phyloP scores from a whole-genome alignment of 768 basidiomycete genomes.

The Lentinus brumalis region DNA sequence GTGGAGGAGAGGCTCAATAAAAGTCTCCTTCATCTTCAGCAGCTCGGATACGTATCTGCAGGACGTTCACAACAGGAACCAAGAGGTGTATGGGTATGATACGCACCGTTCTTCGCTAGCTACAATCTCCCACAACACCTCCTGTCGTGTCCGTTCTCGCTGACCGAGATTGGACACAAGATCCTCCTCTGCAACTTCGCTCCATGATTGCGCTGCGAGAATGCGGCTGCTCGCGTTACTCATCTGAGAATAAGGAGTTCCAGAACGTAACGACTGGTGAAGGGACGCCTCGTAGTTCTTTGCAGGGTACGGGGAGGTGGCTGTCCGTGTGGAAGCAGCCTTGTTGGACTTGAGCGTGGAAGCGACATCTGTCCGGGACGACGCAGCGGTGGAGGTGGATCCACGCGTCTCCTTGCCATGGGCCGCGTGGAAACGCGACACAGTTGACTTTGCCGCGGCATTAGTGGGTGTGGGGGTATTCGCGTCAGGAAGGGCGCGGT shows the following conservation, averaged over 20 bases:
- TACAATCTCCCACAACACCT: conserved; percentile 96
- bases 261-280: conserved; percentile 71
- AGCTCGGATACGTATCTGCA: conserved; percentile 90
- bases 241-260: conserved; percentile 81
- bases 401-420: conserved; percentile 72
- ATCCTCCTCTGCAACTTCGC: conserved; percentile 92
- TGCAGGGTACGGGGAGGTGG: conserved; percentile 60
- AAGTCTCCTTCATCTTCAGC: conserved; percentile 89
- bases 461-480: conserved; percentile 36
- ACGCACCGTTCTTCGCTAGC: conserved; percentile 90
- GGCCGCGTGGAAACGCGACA: conserved; percentile 76
- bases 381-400: conserved; percentile 64
- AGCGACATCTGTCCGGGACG: conserved; percentile 65
- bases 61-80: conserved; percentile 17
- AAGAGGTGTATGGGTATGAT: background rate
- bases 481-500: conserved; percentile 55
- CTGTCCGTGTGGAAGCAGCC: conserved; percentile 63
- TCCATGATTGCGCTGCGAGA: conserved; percentile 83
- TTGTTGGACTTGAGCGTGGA: conserved; percentile 45
- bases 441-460: conserved; percentile 57
- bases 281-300: conserved; percentile 50
- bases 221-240: conserved; percentile 70
- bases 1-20: conserved; percentile 88
- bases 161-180: conserved; percentile 92
- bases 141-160: conserved; percentile 91